These are phyloP conservation scores for Trichopus zeylanicus DNA, from an alignment of 116 monocot genomes.

Conservation along the genomic window DNA sequence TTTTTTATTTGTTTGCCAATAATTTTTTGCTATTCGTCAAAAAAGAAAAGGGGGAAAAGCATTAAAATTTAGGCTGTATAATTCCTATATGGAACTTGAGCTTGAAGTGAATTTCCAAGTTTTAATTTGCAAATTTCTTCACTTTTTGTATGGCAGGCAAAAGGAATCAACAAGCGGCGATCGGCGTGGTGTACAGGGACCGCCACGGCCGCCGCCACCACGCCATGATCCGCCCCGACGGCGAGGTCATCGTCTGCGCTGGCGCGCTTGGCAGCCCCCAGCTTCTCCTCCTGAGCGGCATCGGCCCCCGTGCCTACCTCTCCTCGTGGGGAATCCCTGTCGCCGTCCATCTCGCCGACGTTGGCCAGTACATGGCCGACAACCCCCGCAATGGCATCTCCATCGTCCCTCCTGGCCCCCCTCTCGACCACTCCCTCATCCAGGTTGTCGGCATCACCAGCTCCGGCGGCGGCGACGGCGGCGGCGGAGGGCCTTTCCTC, in stretches of 20 bases:
- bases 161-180: constrained; percentile 19
- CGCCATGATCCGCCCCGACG: constrained; percentile 38
- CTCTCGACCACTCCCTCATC: constrained; percentile 79
- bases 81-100: no score
- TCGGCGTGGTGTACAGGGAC: constrained; percentile 68
- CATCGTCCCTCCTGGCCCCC: constrained; percentile 53
- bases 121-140: no score
- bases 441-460: constrained; percentile 84
- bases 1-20: no score
- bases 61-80: no score
- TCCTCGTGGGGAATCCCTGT: constrained; percentile 70
- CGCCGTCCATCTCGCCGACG: constrained; percentile 31
- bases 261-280: constrained; percentile 84
- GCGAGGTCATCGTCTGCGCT: constrained; percentile 73
- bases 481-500: constrained; percentile 31
- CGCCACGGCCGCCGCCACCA: constrained; percentile 38
- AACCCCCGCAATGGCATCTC: constrained; percentile 86
- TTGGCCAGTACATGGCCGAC: constrained; percentile 64
- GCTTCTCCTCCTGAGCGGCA: constrained; percentile 85
- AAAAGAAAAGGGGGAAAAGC: no score
- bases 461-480: constrained; percentile 10
- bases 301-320: constrained; percentile 59
- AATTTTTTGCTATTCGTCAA: no score
- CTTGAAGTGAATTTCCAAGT: no score
- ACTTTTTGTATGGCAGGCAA: neutral